Evolutionary conservation across 768 basidiomycete genomes (phyloP).

Genomic region (Candolleomyces efflorescens): DNA sequence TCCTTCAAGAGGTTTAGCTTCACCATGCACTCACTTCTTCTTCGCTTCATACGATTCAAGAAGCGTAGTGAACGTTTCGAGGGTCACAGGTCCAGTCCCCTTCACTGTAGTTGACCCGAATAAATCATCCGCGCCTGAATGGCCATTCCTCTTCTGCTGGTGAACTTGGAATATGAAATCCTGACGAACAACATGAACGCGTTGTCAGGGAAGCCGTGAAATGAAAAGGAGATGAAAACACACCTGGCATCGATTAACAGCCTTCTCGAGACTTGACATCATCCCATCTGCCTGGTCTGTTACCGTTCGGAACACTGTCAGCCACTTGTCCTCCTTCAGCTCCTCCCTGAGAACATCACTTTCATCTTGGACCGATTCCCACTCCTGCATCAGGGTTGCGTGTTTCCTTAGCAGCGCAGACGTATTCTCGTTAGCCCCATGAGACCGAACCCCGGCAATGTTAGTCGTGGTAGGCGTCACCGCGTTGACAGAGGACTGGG

Average conservation of each 20-base stretch:
- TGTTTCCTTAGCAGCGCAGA: constrained; percentile 68
- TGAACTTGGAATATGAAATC: constrained; percentile 87
- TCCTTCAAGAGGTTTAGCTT: constrained; percentile 8
- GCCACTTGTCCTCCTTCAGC: constrained; percentile 95
- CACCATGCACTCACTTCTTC: constrained; percentile 59
- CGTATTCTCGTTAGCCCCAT: constrained; percentile 28
- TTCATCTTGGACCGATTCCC: constrained; percentile 78
- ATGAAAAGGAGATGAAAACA: constrained; percentile 27
- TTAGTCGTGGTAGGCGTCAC: constrained; percentile 7
- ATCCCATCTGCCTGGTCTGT: constrained; percentile 95
- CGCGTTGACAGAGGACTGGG: constrained; percentile 11
- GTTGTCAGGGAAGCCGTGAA: constrained; percentile 1
- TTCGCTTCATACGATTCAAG: constrained; percentile 81
- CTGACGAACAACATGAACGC: constrained; percentile 29
- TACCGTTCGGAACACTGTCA: constrained; percentile 91
- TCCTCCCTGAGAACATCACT: constrained; percentile 84
- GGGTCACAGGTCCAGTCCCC: constrained; percentile 42
- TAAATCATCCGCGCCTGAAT: constrained; percentile 32
- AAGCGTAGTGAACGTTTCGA: constrained; percentile 63
- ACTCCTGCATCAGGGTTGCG: constrained; percentile 66
- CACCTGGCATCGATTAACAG: constrained; percentile 85
- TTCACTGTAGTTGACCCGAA: constrained; percentile 39
- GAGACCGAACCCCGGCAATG: constrained; percentile 22
- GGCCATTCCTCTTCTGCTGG: constrained; percentile 42
- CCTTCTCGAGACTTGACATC: constrained; percentile 96